A percentile compares a stretch with the other conserved stretches of the same genome.
These are phyloP conservation scores for Corymbia calophylla DNA, from an alignment of 441 rosid species.

Conservation along the genomic window DNA sequence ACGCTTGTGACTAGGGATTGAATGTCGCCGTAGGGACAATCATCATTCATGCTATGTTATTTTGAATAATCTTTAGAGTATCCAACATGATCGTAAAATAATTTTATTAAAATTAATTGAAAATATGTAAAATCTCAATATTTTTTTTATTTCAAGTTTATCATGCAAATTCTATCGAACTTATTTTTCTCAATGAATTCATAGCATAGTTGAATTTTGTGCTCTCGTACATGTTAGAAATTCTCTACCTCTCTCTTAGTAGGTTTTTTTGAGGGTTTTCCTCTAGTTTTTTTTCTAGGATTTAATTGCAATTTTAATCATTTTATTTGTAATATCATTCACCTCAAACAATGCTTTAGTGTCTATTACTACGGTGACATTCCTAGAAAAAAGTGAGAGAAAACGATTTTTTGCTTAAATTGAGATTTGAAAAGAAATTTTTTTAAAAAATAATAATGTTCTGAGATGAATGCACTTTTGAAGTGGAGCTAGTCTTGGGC, in stretches of 20 bases:
- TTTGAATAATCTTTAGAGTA: not conserved
- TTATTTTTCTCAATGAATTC: not conserved
- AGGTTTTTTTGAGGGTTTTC: not conserved
- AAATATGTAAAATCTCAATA: no score
- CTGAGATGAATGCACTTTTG: no score
- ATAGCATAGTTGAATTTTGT: no score
- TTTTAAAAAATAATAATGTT: not conserved
- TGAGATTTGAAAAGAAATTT: not conserved
- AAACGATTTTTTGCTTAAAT: not conserved
- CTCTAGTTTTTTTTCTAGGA: not conserved
- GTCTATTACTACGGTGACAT: slow-evolving; percentile 16
- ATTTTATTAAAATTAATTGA: no score
- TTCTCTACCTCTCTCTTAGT: not conserved
- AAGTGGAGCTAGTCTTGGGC: no score
- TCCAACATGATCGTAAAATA: no score
- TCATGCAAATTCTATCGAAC: not conserved
- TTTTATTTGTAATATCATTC: not conserved
- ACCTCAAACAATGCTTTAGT: slow-evolving; percentile 24
- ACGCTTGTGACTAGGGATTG: not conserved
- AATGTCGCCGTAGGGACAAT: not conserved
- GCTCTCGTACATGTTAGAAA: no score
- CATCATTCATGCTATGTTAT: not conserved
- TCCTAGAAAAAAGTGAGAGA: slow-evolving; percentile 18
- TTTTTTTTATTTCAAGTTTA: not conserved
- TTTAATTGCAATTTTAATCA: no score